Evolutionary conservation across 352 stramenopile species (phyloP).

Genomic region (Globisporangium takayamanum): DNA sequence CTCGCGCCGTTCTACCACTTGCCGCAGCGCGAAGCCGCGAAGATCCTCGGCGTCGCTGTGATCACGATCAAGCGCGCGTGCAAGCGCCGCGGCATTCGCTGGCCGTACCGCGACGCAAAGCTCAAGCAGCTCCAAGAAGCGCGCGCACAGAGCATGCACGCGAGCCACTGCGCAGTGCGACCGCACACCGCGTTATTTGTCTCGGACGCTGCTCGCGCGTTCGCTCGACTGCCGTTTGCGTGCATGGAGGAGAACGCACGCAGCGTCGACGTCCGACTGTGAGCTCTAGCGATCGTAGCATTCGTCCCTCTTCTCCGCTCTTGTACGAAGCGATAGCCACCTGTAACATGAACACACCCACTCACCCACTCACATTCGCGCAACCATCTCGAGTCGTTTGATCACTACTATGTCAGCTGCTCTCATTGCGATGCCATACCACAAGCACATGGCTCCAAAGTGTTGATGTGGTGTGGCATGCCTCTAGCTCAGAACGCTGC

Average conservation of each 20-base stretch:
- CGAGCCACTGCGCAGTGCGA: too few species aligned
- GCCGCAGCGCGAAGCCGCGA: slow-evolving; percentile 30
- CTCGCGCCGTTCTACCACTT: slow-evolving; percentile 43
- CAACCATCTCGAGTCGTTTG: too few species aligned
- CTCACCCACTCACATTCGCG: too few species aligned
- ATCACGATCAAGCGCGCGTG: slow-evolving; percentile 40
- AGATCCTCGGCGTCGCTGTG: slow-evolving; percentile 19
- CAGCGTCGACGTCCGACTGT: background rate
- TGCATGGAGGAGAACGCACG: slow-evolving; percentile 10
- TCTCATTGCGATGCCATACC: too few species aligned
- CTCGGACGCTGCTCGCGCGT: slow-evolving; percentile 8
- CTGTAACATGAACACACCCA: too few species aligned
- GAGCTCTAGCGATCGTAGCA: background rate
- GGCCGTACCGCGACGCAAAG: slow-evolving; percentile 34
- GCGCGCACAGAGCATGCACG: background rate
- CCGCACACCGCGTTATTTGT: background rate
- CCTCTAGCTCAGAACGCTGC: too few species aligned
- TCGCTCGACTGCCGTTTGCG: slow-evolving; percentile 5
- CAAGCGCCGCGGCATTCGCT: slow-evolving; percentile 24
- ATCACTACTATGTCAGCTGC: too few species aligned
- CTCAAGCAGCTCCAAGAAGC: slow-evolving; percentile 11
- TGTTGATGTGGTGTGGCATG: too few species aligned
- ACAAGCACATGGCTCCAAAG: too few species aligned
- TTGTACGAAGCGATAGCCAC: background rate
- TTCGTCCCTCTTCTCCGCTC: background rate